Conservation (phyloP, 108 stramenopile genomes). For the Chaetoceros tenuissimus region DNA sequence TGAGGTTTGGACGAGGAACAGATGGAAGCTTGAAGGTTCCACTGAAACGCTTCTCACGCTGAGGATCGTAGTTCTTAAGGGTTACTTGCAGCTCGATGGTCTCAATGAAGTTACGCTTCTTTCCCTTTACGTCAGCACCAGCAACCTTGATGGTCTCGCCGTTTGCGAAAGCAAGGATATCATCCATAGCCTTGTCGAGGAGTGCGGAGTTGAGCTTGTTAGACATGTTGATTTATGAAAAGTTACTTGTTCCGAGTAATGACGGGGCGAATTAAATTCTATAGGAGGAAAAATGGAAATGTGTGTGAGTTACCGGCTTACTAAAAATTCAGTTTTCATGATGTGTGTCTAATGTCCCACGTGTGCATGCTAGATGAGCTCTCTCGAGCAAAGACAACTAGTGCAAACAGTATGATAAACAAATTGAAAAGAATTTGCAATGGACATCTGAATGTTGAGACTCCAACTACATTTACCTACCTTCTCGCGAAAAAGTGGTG, state of each 20-base stretch:
- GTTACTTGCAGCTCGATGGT: slow-evolving; percentile 96
- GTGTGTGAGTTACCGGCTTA: slow-evolving; percentile 7
- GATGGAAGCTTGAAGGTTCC: slow-evolving; percentile 98
- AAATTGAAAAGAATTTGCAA: neutral
- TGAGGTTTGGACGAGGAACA: slow-evolving; percentile 92
- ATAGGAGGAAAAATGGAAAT: slow-evolving; percentile 4
- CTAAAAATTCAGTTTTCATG: neutral
- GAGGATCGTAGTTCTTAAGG: slow-evolving; percentile 99
- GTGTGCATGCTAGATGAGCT: too few species aligned
- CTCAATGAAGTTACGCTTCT: slow-evolving; percentile 99
- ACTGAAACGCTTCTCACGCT: slow-evolving; percentile 99
- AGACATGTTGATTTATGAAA: slow-evolving; percentile 47
- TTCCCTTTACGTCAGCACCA: slow-evolving; percentile 75
- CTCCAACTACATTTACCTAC: neutral
- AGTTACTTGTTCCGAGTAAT: slow-evolving; percentile 46
- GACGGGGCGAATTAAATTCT: slow-evolving; percentile 49
- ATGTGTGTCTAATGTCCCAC: too few species aligned
- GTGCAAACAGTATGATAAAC: neutral
- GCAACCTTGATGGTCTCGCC: slow-evolving; percentile 34
- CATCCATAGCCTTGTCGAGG: slow-evolving; percentile 55
- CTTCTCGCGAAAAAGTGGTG: neutral
- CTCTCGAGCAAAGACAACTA: too few species aligned
- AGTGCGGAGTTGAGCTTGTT: slow-evolving; percentile 80
- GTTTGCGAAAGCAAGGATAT: slow-evolving; percentile 39
- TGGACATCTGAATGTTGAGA: neutral